Conservation (phyloP, 2,329 filamentous ascomycete species). For the Dothidotthia symphoricarpi region DNA sequence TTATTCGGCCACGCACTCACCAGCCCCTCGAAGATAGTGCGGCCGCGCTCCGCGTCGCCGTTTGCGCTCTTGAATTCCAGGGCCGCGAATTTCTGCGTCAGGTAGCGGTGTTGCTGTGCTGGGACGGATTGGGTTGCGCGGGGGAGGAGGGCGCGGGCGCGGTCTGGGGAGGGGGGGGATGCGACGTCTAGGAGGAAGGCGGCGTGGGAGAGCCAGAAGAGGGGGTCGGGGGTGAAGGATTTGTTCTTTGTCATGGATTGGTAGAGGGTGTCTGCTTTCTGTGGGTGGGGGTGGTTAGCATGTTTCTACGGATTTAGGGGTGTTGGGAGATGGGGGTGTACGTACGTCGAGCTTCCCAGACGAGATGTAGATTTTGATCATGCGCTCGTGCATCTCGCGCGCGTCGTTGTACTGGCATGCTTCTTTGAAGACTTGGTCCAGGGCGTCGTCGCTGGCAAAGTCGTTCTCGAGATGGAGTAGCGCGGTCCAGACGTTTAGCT, state of each 20-base stretch:
- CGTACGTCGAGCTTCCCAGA: constrained; percentile 80
- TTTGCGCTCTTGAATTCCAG: constrained; percentile 84
- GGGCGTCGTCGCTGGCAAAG: constrained; percentile 77
- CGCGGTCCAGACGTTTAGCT: constrained; percentile 93
- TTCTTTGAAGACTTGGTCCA: constrained; percentile 84
- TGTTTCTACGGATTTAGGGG: constrained; percentile 2
- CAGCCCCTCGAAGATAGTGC: constrained; percentile 90
- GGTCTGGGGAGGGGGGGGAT: constrained; percentile 68
- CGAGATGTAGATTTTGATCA: constrained; percentile 93
- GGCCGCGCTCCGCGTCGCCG: constrained; percentile 84
- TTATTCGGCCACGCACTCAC: constrained; percentile 83
- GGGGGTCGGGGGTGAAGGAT: constrained; percentile 68
- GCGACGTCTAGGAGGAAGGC: constrained; percentile 81
- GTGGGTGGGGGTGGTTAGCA: constrained; percentile 31
- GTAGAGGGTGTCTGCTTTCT: constrained; percentile 89
- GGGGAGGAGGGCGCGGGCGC: constrained; percentile 73
- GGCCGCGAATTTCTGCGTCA: constrained; percentile 84
- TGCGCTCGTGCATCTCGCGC: constrained; percentile 81
- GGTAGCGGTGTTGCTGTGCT: constrained; percentile 64
- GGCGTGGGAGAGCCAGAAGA: constrained; percentile 92
- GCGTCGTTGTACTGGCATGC: constrained; percentile 93
- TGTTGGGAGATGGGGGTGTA: no score
- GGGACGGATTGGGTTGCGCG: constrained; percentile 84
- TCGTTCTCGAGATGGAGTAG: constrained; percentile 91
- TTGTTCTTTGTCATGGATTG: constrained; percentile 85